Percentiles rank a stretch among this genome's conserved stretches.
Conservation (phyloP, 306 rosid species). For the Erythrophleum fordii region DNA sequence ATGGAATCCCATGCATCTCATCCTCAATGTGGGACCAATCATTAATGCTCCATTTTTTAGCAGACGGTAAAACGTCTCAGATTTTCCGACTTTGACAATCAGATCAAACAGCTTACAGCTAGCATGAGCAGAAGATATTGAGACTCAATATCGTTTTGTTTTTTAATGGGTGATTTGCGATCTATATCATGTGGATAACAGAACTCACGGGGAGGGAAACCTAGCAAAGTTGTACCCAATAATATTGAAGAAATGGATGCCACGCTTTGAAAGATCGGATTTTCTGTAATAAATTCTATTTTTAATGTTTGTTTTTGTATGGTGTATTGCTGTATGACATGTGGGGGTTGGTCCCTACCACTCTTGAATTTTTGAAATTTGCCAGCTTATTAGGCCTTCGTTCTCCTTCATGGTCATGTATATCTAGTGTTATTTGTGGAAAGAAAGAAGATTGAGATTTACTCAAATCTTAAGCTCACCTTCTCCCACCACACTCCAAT, state of each 20-base stretch:
- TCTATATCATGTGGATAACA: background rate
- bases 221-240: background rate
- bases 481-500: background rate
- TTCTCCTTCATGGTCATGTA: background rate
- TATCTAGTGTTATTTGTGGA: background rate
- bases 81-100: background rate
- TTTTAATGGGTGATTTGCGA: background rate
- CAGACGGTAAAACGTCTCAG: background rate
- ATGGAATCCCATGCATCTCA: conserved; percentile 22
- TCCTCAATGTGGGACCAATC: background rate
- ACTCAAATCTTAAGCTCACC: background rate
- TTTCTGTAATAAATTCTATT: too few relatives aligned
- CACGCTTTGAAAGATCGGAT: too few relatives aligned
- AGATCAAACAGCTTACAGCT: background rate
- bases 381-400: conserved; percentile 3
- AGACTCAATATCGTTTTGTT: background rate
- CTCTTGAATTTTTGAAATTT: background rate
- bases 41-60: background rate
- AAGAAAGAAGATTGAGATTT: background rate
- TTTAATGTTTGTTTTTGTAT: background rate
- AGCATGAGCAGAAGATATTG: background rate
- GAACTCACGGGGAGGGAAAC: background rate
- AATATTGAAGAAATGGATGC: background rate
- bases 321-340: conserved; percentile 13
- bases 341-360: conserved; percentile 37